Conservation (phyloP, 306 rosid genomes). For the Trichosanthes truncata region DNA sequence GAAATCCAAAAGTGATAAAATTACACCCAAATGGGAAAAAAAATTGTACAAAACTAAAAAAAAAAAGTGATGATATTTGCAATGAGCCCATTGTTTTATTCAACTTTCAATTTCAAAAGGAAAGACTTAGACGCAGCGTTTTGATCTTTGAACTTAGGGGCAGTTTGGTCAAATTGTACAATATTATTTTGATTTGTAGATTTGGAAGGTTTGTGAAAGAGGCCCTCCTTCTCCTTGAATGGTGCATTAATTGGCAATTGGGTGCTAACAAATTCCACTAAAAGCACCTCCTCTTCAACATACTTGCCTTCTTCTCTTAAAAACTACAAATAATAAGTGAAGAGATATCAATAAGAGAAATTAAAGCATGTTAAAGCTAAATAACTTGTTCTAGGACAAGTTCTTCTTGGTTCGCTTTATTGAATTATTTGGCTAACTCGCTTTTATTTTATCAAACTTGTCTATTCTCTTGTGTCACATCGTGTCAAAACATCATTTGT, state of each 20-base stretch:
- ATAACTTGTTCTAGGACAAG: too few species aligned
- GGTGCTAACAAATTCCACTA: slow-evolving; percentile 46
- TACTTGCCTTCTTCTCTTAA: slow-evolving; percentile 39
- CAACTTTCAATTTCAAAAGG: neutral
- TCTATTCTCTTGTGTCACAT: too few species aligned
- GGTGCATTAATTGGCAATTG: slow-evolving; percentile 49
- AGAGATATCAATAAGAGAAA: too few species aligned
- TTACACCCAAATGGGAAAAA: too few species aligned
- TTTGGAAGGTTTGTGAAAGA: slow-evolving; percentile 19
- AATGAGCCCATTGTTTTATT: neutral
- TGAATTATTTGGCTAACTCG: too few species aligned
- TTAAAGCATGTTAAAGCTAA: too few species aligned
- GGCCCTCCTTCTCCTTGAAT: slow-evolving; percentile 41
- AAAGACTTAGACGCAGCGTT: neutral
- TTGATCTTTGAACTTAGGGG: neutral
- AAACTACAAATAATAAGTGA: slow-evolving; percentile 36
- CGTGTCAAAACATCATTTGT: too few species aligned
- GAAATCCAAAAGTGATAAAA: too few species aligned
- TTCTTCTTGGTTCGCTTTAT: too few species aligned
- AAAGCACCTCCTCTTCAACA: slow-evolving; percentile 62
- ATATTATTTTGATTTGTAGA: slow-evolving; percentile 18
- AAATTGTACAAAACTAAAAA: too few species aligned
- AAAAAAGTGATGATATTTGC: too few species aligned
- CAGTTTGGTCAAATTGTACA: neutral
- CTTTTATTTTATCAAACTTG: too few species aligned